Base-by-base conservation (phyloP, 495 filamentous ascomycete genomes). In the Aspergillus cavernicola region DNA sequence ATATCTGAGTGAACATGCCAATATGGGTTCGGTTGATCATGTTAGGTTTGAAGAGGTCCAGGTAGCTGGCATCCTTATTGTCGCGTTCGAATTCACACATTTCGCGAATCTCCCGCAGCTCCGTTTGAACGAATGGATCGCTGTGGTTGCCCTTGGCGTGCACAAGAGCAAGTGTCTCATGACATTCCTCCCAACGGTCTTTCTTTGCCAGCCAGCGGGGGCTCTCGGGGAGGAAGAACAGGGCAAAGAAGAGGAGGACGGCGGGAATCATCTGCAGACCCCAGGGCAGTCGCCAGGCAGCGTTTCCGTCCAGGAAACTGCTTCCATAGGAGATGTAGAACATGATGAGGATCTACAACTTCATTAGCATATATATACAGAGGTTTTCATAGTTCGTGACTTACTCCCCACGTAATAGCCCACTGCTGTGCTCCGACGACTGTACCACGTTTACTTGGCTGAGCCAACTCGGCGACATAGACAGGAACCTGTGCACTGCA, bases 401-500 rank as follows among this genome's bases (percentile, higher is more conserved):
- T 13, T 22, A 47, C 44, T 63, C 88, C 88, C 85, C 85, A 89
- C 45, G 85, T 89, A 55, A 92, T 89, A 39, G 87, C 83, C 86
- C 87, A 89, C 70, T 90, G 87, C 56, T 90, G 84, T 52, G 81
- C 76, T 35, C 86, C 84, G 31, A 90, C 83, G 20, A 93, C 75
- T 29, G 87, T 80, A 32, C 88, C 88, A 59, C 89, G 82, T 68
- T 83, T 85, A 18, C 78, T 77, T 3, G 87, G 87, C 8, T 82
- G 85, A 0, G 88, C 75, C 45, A 91, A 64, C 63, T 92, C 89
- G 28, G 85, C 82, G 55, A 91, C 85, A 63, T 91, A 92, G 49
- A 91, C 86, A 2, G 89, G 89, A 16, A 90, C 86, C 62, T 90
- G 85, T 15, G 87, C 88, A 41, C 85, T 89, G 67, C 84, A 86